Percentiles rank a stretch among this genome's conserved stretches.
phyloP scores from a whole-genome alignment of 768 basidiomycete species.

The Termitomyces sp. region DNA sequence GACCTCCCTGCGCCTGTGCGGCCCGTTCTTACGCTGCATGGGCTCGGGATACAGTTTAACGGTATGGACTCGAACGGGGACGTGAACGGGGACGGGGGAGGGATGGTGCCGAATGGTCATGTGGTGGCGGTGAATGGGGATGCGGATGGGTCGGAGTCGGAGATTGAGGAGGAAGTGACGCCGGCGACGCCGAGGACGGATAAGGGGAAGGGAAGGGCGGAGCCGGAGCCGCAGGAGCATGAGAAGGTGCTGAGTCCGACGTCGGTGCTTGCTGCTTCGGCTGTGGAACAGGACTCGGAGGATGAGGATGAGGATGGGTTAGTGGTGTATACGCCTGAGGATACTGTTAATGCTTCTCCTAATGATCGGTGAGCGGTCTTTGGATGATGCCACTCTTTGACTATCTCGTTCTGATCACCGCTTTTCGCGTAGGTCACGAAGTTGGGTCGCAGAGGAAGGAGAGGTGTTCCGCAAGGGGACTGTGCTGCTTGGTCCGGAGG shows the following conservation, averaged over 20 bases:
- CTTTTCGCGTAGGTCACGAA: constrained; percentile 50
- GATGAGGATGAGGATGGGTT: constrained; percentile 36
- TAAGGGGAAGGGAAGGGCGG: constrained; percentile 77
- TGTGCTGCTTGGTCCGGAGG: constrained; percentile 75
- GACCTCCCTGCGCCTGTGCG: constrained; percentile 38
- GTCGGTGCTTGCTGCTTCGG: constrained; percentile 41
- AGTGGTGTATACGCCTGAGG: constrained; percentile 31
- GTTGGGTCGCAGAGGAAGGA: constrained; percentile 91
- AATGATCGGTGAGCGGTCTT: constrained; percentile 47
- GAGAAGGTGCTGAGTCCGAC: constrained; percentile 75
- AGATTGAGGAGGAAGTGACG: constrained; percentile 29
- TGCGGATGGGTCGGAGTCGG: constrained; percentile 10
- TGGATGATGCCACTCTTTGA: background rate
- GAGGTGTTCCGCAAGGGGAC: constrained; percentile 94
- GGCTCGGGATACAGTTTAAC: constrained; percentile 43
- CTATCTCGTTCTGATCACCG: background rate
- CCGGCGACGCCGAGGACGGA: constrained; percentile 65
- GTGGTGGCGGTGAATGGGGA: constrained; percentile 9
- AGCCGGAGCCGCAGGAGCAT: constrained; percentile 63
- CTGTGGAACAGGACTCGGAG: constrained; percentile 46
- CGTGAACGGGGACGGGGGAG: background rate
- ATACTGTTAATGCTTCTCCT: constrained; percentile 33
- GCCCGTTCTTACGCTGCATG: constrained; percentile 41
- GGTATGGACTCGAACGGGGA: constrained; percentile 6
- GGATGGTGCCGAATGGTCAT: constrained; percentile 3